Conservation (phyloP, 768 basidiomycete species). For the Phallus indusiatus region DNA sequence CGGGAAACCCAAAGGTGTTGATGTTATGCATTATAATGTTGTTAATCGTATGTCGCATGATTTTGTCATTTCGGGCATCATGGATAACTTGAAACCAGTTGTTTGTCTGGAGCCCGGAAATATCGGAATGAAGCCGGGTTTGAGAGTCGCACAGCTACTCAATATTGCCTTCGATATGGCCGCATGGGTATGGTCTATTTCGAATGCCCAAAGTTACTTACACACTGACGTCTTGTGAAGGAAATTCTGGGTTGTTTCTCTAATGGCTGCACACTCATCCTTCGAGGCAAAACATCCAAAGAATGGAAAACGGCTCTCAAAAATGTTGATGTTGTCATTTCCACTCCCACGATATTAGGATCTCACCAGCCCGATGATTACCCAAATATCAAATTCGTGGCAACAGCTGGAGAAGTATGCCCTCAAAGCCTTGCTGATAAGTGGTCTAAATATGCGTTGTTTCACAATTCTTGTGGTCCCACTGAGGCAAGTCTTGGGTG, state of each 20-base stretch:
- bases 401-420: conserved; percentile 15
- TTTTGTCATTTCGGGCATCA: too few species aligned
- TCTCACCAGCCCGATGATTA: conserved; percentile 14
- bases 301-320: conserved; percentile 13
- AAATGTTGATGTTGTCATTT: conserved; percentile 15
- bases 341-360: conserved; percentile 15
- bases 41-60: conserved; percentile 37
- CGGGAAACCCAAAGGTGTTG: conserved; percentile 50
- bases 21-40: conserved; percentile 51
- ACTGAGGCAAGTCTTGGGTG: conserved; percentile 13
- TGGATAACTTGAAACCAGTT: conserved; percentile 6
- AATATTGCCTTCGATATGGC: conserved; percentile 18
- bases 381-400: conserved; percentile 13
- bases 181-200: conserved; percentile 10
- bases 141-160: conserved; percentile 16
- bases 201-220: neutral
- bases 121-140: conserved; percentile 15
- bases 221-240: neutral
- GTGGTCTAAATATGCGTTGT: conserved; percentile 13
- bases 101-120: conserved; percentile 14
- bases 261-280: conserved; percentile 16
- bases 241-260: conserved; percentile 15
- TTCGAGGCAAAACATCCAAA: conserved; percentile 13
- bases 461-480: conserved; percentile 16
- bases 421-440: conserved; percentile 14